Evolutionary conservation across 306 rosid species (phyloP).

Genomic region (Parietaria judaica): DNA sequence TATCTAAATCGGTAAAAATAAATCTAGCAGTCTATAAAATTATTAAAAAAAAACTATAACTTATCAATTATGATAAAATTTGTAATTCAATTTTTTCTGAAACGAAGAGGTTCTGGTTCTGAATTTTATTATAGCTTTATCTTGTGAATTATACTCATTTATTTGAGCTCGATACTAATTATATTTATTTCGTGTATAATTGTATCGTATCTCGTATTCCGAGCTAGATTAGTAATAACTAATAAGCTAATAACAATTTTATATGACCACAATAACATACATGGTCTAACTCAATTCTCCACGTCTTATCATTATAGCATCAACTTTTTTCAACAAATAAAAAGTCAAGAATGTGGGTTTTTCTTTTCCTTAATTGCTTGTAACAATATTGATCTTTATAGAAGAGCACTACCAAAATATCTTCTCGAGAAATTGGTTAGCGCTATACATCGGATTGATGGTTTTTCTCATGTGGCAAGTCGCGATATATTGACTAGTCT

Average conservation of each 20-base stretch:
- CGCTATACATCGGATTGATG: background rate
- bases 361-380: background rate
- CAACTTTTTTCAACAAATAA: background rate
- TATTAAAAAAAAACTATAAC: no score
- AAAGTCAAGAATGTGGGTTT: background rate
- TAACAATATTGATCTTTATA: background rate
- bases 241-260: background rate
- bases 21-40: no score
- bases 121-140: no score
- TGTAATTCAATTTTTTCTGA: no score
- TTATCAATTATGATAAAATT: no score
- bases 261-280: conserved; percentile 2
- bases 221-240: no score
- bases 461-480: background rate
- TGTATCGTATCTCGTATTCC: no score
- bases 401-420: background rate
- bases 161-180: no score
- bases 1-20: no score
- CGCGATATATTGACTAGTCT: conserved; percentile 9
- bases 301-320: conserved; percentile 19
- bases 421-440: conserved; percentile 4
- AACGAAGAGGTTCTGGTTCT: no score
- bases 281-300: conserved; percentile 19
- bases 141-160: no score
- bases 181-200: no score